Percentiles rank a stretch among this genome's conserved stretches.
phyloP scores from a whole-genome alignment of 441 rosid species.

The Adansonia madagascariensis region DNA sequence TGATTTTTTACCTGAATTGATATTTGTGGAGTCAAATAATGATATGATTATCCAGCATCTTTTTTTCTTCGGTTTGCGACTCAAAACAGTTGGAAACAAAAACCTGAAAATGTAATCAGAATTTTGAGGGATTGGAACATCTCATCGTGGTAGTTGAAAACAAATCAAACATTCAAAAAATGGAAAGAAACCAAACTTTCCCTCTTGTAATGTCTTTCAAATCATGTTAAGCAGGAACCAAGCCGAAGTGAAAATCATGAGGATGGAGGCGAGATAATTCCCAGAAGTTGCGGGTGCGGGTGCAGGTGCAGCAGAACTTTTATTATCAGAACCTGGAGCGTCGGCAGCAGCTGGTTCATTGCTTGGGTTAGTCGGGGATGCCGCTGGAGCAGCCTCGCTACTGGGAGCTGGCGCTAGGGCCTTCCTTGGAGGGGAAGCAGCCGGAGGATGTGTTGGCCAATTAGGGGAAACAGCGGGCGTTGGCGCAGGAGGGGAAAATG shows the following conservation, averaged over 20 bases:
- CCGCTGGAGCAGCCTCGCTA: not conserved
- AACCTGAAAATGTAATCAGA: not conserved
- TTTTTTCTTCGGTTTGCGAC: not conserved
- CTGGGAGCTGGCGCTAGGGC: not conserved
- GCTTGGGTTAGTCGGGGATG: not conserved
- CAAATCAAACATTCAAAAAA: not conserved
- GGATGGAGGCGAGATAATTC: not conserved
- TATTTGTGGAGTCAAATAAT: not conserved
- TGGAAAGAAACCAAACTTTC: constrained; percentile 1
- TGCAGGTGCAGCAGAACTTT: not conserved
- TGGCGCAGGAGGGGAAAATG: constrained; percentile 20
- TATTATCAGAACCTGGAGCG: constrained; percentile 21
- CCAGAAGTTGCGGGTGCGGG: not conserved
- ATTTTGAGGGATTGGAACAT: not conserved
- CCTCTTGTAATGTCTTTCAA: not conserved
- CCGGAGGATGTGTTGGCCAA: not conserved
- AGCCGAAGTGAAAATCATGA: not conserved
- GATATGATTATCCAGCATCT: not conserved
- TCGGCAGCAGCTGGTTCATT: not conserved
- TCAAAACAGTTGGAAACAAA: not conserved
- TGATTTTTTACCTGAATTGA: not conserved
- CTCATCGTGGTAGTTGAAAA: not conserved
- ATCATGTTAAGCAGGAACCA: constrained; percentile 4
- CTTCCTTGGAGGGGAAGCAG: not conserved
- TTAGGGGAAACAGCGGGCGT: constrained; percentile 1